These are phyloP conservation scores for Pseudocercospora fijiensis DNA, from an alignment of 2,329 filamentous ascomycete genomes.

Conservation along the genomic window DNA sequence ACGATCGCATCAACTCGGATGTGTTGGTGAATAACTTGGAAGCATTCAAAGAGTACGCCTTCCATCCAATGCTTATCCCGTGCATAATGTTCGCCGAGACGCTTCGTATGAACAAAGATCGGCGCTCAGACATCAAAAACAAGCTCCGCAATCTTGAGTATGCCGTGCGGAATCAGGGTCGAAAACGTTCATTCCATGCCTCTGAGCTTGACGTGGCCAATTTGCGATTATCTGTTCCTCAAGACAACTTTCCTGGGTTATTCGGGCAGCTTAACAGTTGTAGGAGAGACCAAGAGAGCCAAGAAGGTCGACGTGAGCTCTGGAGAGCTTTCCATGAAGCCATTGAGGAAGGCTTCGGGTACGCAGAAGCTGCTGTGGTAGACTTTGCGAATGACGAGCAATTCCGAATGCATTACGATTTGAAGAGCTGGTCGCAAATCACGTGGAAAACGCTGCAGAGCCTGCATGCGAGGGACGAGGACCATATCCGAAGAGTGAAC, in stretches of 20 bases:
- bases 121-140: constrained; percentile 19
- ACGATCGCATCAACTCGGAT: constrained; percentile 9
- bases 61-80: constrained; percentile 27
- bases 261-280: constrained; percentile 22
- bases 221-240: neutral
- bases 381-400: neutral
- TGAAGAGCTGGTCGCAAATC: constrained; percentile 17
- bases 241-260: neutral
- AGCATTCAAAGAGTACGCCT: constrained; percentile 11
- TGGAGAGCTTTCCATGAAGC: constrained; percentile 21
- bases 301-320: constrained; percentile 24
- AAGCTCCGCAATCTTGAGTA: constrained; percentile 19
- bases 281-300: constrained; percentile 22
- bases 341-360: constrained; percentile 19
- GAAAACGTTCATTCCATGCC: constrained; percentile 5
- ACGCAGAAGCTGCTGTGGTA: constrained; percentile 8
- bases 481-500: constrained; percentile 21
- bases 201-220: neutral
- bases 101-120: constrained; percentile 15
- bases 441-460: constrained; percentile 21
- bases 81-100: constrained; percentile 25
- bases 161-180: constrained; percentile 9
- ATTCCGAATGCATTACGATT: constrained; percentile 14
- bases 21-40: constrained; percentile 12
- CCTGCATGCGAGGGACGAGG: constrained; percentile 22